phyloP scores from a whole-genome alignment of 768 basidiomycete genomes.

The Mycena crocata region DNA sequence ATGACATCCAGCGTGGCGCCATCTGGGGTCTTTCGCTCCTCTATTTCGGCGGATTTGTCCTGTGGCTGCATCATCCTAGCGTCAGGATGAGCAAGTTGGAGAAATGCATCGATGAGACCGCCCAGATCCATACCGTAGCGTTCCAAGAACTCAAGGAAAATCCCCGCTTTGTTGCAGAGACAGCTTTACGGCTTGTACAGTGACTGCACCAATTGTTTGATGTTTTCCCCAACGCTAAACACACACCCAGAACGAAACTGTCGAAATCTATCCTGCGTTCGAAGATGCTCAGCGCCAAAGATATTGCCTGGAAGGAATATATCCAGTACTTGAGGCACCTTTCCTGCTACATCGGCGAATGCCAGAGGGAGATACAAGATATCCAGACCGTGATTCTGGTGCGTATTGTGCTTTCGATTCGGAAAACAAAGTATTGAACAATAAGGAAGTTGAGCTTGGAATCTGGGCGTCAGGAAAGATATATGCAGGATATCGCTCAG shows the following conservation, averaged over 20 bases:
- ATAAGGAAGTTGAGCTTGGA: constrained; percentile 6
- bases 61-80: constrained; percentile 4
- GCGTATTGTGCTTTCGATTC: background rate
- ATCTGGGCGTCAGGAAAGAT: constrained; percentile 11
- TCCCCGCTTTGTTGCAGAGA: constrained; percentile 15
- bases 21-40: background rate
- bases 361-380: constrained; percentile 3
- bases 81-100: constrained; percentile 14
- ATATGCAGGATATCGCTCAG: constrained; percentile 12
- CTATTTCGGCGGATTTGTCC: constrained; percentile 5
- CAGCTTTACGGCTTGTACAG: constrained; percentile 10
- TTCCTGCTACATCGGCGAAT: constrained; percentile 2
- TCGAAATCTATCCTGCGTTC: constrained; percentile 16
- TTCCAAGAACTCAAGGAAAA: constrained; percentile 12
- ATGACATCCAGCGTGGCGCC: constrained; percentile 3
- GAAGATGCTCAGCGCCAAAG: background rate
- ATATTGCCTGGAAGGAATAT: constrained; percentile 8
- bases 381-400: background rate
- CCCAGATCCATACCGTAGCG: constrained; percentile 2
- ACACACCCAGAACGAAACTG: background rate
- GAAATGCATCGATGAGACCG: constrained; percentile 8
- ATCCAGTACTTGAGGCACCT: constrained; percentile 1
- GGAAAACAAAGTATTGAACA: background rate
- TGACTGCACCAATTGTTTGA: background rate
- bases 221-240: background rate